Percentiles rank a stretch among this genome's conserved stretches.
These are phyloP conservation scores for Metschnikowia cerradonensis DNA, from an alignment of 805 yeast genomes.

Conservation along the genomic window DNA sequence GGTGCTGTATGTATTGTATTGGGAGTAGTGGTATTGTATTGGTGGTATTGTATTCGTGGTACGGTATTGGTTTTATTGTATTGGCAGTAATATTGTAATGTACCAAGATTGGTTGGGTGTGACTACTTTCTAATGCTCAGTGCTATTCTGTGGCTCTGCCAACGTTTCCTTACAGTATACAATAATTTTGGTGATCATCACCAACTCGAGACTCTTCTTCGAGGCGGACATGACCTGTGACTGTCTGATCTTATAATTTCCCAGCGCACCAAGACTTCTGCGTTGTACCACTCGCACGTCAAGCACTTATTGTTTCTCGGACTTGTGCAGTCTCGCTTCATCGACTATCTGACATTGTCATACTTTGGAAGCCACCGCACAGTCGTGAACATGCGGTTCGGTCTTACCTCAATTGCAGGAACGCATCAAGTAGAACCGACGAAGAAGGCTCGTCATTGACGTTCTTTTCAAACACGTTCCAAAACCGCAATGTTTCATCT, in stretches of 20 bases:
- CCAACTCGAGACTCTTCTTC: too few species aligned
- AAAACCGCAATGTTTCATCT: conserved; percentile 91
- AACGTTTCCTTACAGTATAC: neutral
- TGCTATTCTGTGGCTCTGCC: too few species aligned
- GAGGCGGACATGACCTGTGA: too few species aligned
- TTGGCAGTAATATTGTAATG: too few species aligned
- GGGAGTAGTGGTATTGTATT: too few species aligned
- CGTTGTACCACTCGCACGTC: neutral
- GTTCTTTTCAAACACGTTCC: conserved; percentile 89
- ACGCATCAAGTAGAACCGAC: conserved; percentile 67
- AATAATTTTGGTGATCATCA: neutral
- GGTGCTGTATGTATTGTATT: too few species aligned
- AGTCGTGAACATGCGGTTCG: too few species aligned
- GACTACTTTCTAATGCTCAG: too few species aligned
- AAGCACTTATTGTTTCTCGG: neutral
- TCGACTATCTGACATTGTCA: neutral
- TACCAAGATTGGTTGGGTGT: too few species aligned
- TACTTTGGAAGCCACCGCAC: too few species aligned
- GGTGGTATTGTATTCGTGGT: too few species aligned
- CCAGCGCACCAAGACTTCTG: neutral
- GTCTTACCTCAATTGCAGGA: conserved; percentile 59
- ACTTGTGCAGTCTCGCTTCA: neutral
- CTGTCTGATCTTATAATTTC: neutral
- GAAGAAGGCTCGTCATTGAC: conserved; percentile 55
- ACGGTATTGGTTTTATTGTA: too few species aligned